Evolutionary conservation across 305 asterid genomes (phyloP), one percentile per base, ranked within the genome.

Genomic region (Solanum hybrid): DNA sequence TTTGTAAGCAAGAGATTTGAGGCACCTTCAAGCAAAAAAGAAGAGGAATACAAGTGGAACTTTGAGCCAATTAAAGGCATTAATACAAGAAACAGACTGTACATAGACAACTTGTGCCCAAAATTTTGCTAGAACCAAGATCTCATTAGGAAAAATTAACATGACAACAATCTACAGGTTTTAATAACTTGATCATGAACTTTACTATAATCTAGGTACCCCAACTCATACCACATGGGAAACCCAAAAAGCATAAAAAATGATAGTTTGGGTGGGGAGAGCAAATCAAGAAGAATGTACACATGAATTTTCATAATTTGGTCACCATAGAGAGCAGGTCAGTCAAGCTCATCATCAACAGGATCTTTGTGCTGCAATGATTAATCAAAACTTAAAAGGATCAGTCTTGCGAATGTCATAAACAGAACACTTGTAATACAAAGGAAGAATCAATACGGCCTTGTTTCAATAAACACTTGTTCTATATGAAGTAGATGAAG

Each of bases 351-450:
- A 84, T 91, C 88, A 90, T 34, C 91, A 74, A 88, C 89, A 8
- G 86, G 51, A 80, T 90, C 92, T 81, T 89, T 86, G 61, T 90
- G 93, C 95, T 93, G 93, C 93, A 89, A 67, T 81, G 29, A 33
- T 31, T 88, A 86, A 8, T 28, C 14, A 61, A 75, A 64, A 20
- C 28, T 28, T 14, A 61, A 69, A 64, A 20, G 34, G 67, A 87
- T 16, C 40, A 89, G 80, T 73, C 89, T 4, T 22, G 7, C 5
- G 9, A 57, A 33, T 57, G 46, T 9, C 77, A 85, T 22, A 51
- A 57, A 85, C 42, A 57, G 3, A 85, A 51, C 40, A 33, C 4
- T 85, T 37, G 78, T 26, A 86, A 61, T 40, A 61, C 64, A 76
- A 51, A 77, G 78, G 75, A 33, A 87, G 29, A 83, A 69, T 3